Conservation (phyloP, 345 rosid genomes). For the Pistacia vera region DNA sequence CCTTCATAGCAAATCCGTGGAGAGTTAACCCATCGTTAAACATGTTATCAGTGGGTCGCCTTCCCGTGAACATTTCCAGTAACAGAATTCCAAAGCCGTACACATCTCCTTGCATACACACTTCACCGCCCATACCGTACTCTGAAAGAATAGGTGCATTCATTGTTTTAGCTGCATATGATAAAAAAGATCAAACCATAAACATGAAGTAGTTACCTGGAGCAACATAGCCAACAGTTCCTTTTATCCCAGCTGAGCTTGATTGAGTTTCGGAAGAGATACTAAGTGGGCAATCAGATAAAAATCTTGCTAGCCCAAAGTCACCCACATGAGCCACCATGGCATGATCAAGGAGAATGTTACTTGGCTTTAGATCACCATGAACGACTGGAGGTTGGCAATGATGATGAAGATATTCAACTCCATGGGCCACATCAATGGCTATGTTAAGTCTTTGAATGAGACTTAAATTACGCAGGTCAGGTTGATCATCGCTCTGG, state of each 20-base stretch:
- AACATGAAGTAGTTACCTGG: conserved; percentile 6
- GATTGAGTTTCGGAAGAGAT: not conserved
- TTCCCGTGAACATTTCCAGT: no score
- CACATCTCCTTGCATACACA: no score
- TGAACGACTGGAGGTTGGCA: conserved; percentile 24
- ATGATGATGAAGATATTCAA: conserved; percentile 26
- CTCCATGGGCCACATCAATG: conserved; percentile 19
- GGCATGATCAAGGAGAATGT: conserved; percentile 25
- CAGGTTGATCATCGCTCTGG: not conserved
- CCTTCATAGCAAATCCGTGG: no score
- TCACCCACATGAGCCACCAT: conserved; percentile 21
- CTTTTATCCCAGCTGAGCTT: conserved; percentile 25
- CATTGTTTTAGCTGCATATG: no score
- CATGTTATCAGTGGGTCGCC: no score
- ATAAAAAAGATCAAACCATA: no score
- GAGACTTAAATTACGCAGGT: conserved; percentile 14
- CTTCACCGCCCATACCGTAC: not conserved
- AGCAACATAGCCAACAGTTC: conserved; percentile 23
- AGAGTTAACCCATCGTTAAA: no score
- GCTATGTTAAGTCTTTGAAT: conserved; percentile 23
- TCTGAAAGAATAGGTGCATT: not conserved
- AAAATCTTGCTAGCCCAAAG: conserved; percentile 25
- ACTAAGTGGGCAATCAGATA: not conserved
- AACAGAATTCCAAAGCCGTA: no score
- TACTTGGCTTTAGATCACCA: conserved; percentile 26